Percentiles rank a stretch among this genome's conserved stretches.
Evolutionary conservation across 306 rosid genomes (phyloP).

Genomic region (Fragaria iinumae): DNA sequence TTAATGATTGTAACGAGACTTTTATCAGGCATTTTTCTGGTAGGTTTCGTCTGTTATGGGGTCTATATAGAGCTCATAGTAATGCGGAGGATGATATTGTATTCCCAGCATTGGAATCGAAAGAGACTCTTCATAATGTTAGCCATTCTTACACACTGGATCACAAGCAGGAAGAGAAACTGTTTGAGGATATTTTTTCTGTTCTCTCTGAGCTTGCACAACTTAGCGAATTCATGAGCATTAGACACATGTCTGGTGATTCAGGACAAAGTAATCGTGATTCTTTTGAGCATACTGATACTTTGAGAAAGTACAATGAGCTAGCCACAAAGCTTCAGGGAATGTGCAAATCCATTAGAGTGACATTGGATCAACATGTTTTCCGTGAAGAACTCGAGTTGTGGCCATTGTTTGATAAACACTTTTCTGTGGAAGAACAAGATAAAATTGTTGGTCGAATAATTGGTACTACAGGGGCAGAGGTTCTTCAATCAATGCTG

Average conservation of each 20-base stretch:
- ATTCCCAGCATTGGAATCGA: constrained; percentile 47
- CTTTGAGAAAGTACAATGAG: constrained; percentile 34
- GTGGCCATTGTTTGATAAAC: constrained; percentile 87
- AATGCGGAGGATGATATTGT: constrained; percentile 54
- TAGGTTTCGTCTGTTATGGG: constrained; percentile 48
- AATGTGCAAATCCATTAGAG: constrained; percentile 89
- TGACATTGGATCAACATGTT: constrained; percentile 84
- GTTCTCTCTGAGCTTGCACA: constrained; percentile 38
- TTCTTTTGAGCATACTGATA: constrained; percentile 14
- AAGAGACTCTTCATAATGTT: constrained; percentile 48
- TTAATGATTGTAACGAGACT: constrained; percentile 30
- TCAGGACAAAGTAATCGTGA: neutral
- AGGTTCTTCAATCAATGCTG: constrained; percentile 91
- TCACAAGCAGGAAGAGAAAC: constrained; percentile 48
- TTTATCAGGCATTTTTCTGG: constrained; percentile 46
- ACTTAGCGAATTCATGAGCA: constrained; percentile 21
- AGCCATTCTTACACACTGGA: constrained; percentile 51
- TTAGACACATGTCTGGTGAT: constrained; percentile 14
- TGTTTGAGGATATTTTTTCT: constrained; percentile 42
- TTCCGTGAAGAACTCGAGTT: constrained; percentile 85
- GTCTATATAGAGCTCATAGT: constrained; percentile 52
- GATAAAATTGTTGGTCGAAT: constrained; percentile 88
- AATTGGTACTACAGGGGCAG: constrained; percentile 95
- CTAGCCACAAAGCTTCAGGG: constrained; percentile 77
- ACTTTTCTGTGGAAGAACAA: constrained; percentile 91